Percentiles rank a stretch among this genome's conserved stretches.
Evolutionary conservation across 345 rosid genomes (phyloP).

Genomic region (Odontarrhena argentea): DNA sequence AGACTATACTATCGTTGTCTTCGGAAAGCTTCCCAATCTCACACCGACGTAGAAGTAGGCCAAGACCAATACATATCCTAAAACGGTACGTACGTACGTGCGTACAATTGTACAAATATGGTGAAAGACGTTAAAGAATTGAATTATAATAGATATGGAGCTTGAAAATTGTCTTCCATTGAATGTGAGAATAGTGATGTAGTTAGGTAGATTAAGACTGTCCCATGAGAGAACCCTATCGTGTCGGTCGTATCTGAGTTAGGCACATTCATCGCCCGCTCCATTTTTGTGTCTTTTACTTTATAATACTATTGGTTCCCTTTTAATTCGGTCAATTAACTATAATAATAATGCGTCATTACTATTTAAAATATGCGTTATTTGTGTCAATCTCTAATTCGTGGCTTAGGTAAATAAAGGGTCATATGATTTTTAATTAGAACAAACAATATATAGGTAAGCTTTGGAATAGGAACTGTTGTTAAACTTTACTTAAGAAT

Average conservation of each 20-base stretch:
- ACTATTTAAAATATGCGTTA: background rate
- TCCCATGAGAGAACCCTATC: conserved; percentile 24
- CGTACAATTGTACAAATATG: background rate
- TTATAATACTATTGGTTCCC: background rate
- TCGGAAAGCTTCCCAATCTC: background rate
- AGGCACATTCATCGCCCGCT: conserved; percentile 16
- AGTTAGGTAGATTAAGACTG: conserved; percentile 12
- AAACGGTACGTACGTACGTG: background rate
- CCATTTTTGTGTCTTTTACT: background rate
- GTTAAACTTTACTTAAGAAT: background rate
- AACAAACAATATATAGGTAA: background rate
- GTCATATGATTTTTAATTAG: background rate
- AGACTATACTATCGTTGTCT: too few relatives aligned
- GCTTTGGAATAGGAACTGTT: background rate
- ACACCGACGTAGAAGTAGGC: background rate
- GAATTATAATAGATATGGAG: conserved; percentile 1
- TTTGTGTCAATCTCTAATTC: conserved; percentile 18
- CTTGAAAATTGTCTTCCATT: background rate
- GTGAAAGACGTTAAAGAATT: background rate
- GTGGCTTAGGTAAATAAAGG: conserved; percentile 6
- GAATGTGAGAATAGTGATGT: background rate
- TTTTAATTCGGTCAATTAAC: background rate
- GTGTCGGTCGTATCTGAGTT: conserved; percentile 30
- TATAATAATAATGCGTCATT: conserved; percentile 17
- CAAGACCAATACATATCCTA: background rate